Conservation (phyloP, 2,329 filamentous ascomycete species). For the Phaeoacremonium minimum region DNA sequence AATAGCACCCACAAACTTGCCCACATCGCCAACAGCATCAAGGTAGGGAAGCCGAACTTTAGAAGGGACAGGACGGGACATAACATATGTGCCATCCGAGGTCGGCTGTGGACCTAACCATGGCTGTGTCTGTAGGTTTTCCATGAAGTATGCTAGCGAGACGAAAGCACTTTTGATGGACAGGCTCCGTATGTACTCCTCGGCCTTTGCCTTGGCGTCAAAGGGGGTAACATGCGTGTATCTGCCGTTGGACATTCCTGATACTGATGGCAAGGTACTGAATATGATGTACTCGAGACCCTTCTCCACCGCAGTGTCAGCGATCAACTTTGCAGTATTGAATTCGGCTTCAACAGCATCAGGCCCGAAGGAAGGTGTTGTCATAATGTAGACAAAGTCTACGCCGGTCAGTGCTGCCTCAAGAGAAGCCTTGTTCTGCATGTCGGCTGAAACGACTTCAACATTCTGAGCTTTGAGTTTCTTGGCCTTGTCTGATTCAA, state of each 20-base stretch:
- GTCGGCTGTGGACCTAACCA: constrained; percentile 19
- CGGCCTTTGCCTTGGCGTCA: constrained; percentile 52
- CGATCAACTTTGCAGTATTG: constrained; percentile 38
- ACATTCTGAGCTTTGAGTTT: constrained; percentile 3
- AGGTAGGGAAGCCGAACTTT: constrained; percentile 31
- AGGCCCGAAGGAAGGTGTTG: constrained; percentile 27
- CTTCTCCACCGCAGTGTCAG: constrained; percentile 36
- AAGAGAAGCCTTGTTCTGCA: constrained; percentile 4
- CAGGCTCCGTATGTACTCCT: constrained; percentile 48
- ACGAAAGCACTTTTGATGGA: constrained; percentile 48
- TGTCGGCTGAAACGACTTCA: constrained; percentile 6
- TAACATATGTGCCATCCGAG: constrained; percentile 14
- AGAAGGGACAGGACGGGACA: constrained; percentile 22
- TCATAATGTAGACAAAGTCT: constrained; percentile 31
- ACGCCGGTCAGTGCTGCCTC: constrained; percentile 17
- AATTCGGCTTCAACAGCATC: constrained; percentile 25
- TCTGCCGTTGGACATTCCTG: constrained; percentile 29
- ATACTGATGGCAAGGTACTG: constrained; percentile 36
- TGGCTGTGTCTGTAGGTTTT: constrained; percentile 30
- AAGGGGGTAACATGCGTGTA: constrained; percentile 42
- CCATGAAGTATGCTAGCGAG: constrained; percentile 49
- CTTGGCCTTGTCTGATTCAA: not conserved
- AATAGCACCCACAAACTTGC: constrained; percentile 28
- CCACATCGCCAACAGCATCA: constrained; percentile 31
- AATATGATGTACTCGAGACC: constrained; percentile 42